These are phyloP conservation scores for Hypoxylon rickii DNA, from an alignment of 495 filamentous ascomycete species.

Conservation along the genomic window DNA sequence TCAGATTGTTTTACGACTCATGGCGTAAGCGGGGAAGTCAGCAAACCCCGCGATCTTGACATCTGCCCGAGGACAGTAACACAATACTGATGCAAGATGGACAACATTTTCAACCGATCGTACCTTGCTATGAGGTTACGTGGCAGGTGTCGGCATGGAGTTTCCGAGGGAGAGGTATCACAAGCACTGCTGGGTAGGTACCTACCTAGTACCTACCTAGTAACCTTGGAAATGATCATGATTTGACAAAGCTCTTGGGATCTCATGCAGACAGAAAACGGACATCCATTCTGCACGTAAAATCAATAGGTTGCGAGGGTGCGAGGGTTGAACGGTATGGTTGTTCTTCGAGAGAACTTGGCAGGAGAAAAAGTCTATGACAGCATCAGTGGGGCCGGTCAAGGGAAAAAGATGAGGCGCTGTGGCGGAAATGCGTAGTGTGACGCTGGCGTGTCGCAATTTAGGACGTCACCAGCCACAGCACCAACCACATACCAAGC, in stretches of 20 bases:
- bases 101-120: constrained; percentile 6
- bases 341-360: constrained; percentile 12
- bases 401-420: not conserved
- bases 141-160: too few species aligned
- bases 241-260: not conserved
- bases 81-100: constrained; percentile 17
- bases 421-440: constrained; percentile 7
- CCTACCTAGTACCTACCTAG: too few species aligned
- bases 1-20: too few species aligned
- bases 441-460: constrained; percentile 28
- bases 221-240: too few species aligned
- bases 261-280: constrained; percentile 8
- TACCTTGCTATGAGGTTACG: too few species aligned
- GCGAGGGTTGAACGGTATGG: too few species aligned
- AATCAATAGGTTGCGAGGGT: too few species aligned
- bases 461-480: constrained; percentile 27
- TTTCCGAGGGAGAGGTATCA: too few species aligned
- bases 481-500: not conserved
- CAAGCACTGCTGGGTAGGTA: too few species aligned
- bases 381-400: constrained; percentile 15
- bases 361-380: constrained; percentile 34
- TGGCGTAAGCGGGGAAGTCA: too few species aligned
- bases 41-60: not conserved
- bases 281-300: too few species aligned
- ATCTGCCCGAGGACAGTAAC: not conserved